Conservation (phyloP, 768 basidiomycete genomes). For the Gloeostereum incarnatum region DNA sequence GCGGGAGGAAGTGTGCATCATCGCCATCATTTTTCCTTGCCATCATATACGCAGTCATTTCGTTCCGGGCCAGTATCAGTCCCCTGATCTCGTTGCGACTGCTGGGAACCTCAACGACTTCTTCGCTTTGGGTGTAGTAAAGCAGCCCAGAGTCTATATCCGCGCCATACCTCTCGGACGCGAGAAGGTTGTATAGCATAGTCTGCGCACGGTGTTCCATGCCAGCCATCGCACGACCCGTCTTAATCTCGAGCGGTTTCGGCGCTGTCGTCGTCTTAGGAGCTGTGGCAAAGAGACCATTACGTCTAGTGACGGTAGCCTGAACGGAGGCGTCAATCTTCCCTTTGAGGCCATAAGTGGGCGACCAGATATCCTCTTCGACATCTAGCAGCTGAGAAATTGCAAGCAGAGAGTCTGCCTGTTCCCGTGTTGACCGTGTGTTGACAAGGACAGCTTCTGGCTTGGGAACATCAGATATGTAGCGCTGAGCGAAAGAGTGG, state of each 20-base stretch:
- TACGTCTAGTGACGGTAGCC: conserved; percentile 46
- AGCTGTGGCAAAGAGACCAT: conserved; percentile 14
- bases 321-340: conserved; percentile 90
- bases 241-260: conserved; percentile 94
- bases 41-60: conserved; percentile 73
- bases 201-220: conserved; percentile 98
- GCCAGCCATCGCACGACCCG: conserved; percentile 62
- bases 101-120: conserved; percentile 76
- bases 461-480: conserved; percentile 61
- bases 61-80: conserved; percentile 75
- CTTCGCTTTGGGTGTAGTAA: conserved; percentile 90
- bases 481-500: conserved; percentile 52
- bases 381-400: conserved; percentile 74
- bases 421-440: conserved; percentile 42
- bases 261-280: conserved; percentile 25
- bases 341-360: conserved; percentile 89
- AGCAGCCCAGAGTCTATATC: conserved; percentile 77
- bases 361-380: conserved; percentile 98
- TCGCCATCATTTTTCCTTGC: conserved; percentile 25
- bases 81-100: conserved; percentile 78
- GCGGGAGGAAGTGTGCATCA: conserved; percentile 58
- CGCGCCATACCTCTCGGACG: conserved; percentile 83
- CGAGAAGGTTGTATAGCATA: conserved; percentile 89
- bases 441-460: conserved; percentile 57
- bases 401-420: conserved; percentile 49